A percentile compares a stretch with the other conserved stretches of the same genome.
Conservation (phyloP, 148 eudicot species). For the Persicaria tinctoria region DNA sequence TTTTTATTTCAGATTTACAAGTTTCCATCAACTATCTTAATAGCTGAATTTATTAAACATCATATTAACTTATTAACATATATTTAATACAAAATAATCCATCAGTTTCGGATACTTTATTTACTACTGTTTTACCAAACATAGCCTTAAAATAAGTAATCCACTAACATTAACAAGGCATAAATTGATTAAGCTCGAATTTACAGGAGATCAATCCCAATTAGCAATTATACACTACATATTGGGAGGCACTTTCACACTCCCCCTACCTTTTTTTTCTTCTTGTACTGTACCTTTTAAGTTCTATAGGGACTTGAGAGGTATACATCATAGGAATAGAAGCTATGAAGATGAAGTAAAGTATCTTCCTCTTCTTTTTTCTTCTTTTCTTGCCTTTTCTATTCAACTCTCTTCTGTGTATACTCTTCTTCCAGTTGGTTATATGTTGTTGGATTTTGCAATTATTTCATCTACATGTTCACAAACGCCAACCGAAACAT, state of each 20-base stretch:
- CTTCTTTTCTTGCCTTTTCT: not conserved
- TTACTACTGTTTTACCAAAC: too few species aligned
- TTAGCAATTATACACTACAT: not conserved
- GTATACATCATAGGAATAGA: not conserved
- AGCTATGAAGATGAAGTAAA: not conserved
- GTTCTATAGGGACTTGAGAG: not conserved
- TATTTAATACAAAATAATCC: too few species aligned
- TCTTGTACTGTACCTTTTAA: too few species aligned
- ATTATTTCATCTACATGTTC: not conserved
- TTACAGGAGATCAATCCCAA: not conserved
- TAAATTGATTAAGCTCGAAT: not conserved
- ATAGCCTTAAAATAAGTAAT: too few species aligned
- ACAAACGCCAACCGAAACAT: not conserved
- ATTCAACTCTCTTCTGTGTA: not conserved
- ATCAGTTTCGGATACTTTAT: too few species aligned
- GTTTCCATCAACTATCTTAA: too few species aligned
- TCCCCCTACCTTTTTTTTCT: not conserved
- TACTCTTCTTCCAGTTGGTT: slow-evolving; percentile 1
- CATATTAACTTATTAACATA: too few species aligned
- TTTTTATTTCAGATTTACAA: too few species aligned
- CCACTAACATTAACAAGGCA: not conserved
- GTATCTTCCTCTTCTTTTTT: not conserved
- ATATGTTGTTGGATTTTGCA: slow-evolving; percentile 3
- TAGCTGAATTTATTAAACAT: too few species aligned
- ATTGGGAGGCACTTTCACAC: slow-evolving; percentile 1